Conservation (phyloP, 345 rosid species). For the Eucalyptus marginata region DNA sequence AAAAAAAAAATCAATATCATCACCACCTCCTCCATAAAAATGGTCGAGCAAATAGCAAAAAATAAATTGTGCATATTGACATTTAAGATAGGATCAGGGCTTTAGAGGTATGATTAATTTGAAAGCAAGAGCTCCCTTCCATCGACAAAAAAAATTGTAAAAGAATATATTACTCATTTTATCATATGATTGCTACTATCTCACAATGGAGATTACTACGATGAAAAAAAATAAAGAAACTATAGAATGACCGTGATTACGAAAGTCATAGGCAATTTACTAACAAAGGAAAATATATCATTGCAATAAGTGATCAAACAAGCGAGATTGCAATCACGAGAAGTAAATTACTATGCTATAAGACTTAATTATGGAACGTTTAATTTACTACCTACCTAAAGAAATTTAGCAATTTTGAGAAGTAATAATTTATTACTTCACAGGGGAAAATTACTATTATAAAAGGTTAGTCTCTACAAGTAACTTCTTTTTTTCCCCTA, state of each 20-base stretch:
- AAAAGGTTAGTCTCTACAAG: rapidly evolving
- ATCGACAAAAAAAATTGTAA: too few species aligned
- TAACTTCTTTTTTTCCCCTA: rapidly evolving
- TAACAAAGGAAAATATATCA: too few species aligned
- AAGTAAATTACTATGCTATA: neutral
- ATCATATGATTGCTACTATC: too few species aligned
- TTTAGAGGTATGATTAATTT: too few species aligned
- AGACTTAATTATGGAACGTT: neutral
- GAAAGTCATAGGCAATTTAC: neutral
- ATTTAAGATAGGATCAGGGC: rapidly evolving
- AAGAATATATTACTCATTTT: too few species aligned
- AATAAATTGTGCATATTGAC: rapidly evolving
- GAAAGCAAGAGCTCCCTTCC: too few species aligned
- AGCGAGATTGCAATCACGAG: neutral
- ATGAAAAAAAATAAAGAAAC: neutral
- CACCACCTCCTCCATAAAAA: too few species aligned
- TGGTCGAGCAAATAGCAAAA: too few species aligned
- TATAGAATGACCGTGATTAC: neutral
- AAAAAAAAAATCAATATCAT: too few species aligned
- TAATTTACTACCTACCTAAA: neutral
- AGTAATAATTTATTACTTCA: neutral
- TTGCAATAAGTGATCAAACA: neutral
- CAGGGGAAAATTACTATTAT: neutral
- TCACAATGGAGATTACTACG: too few species aligned
- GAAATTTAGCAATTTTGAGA: neutral